Conservation (phyloP, 495 filamentous ascomycete genomes). For the Penicillium mononematosum region DNA sequence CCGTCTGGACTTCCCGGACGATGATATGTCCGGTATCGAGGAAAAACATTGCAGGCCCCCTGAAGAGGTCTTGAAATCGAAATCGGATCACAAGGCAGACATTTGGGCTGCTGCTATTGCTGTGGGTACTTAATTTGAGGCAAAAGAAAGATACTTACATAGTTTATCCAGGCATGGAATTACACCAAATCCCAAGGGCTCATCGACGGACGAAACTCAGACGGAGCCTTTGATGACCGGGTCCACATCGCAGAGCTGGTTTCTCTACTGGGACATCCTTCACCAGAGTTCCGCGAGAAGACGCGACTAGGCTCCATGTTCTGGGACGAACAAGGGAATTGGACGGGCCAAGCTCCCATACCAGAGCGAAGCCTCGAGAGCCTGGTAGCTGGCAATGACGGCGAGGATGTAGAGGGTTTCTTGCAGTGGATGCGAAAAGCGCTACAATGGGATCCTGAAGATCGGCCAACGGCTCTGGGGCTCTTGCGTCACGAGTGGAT, state of each 20-base stretch:
- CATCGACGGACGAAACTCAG: constrained; percentile 4
- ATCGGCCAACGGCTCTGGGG: constrained; percentile 40
- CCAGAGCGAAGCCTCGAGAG: constrained; percentile 20
- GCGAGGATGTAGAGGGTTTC: constrained; percentile 37
- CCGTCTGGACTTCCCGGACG: background rate
- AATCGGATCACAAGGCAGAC: background rate
- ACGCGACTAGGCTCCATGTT: constrained; percentile 18
- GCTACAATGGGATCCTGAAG: constrained; percentile 45
- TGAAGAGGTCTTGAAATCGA: constrained; percentile 3
- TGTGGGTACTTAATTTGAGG: background rate
- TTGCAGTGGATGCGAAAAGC: constrained; percentile 38
- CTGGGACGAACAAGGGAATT: constrained; percentile 16
- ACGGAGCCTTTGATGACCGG: constrained; percentile 19
- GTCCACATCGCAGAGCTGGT: constrained; percentile 40
- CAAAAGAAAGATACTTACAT: background rate
- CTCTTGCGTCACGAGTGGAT: constrained; percentile 44
- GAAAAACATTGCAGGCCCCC: constrained; percentile 2
- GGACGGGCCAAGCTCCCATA: constrained; percentile 15
- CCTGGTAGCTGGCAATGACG: constrained; percentile 7
- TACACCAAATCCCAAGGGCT: background rate
- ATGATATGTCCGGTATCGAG: background rate
- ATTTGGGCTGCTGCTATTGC: background rate
- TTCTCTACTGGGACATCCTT: constrained; percentile 42
- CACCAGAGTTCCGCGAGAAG: constrained; percentile 27
- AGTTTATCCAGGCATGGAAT: background rate